phyloP scores from a whole-genome alignment of 495 filamentous ascomycete genomes.

The Bacidia rubella region DNA sequence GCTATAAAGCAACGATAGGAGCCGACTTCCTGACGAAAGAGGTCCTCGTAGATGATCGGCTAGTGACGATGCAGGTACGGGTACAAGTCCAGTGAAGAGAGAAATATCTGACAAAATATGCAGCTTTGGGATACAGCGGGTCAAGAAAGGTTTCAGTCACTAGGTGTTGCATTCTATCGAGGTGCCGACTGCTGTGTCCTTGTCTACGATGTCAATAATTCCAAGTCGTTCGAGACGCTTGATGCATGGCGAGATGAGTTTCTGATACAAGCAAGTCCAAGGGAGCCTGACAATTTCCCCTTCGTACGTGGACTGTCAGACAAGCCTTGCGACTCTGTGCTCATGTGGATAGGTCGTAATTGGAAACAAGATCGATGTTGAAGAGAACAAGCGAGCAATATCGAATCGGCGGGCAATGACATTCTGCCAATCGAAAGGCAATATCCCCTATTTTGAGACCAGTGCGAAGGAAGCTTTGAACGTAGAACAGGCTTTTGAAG shows the following conservation, averaged over 20 bases:
- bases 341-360: conserved; percentile 57
- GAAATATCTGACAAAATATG: neutral
- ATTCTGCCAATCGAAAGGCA: conserved; percentile 94
- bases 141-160: conserved; percentile 93
- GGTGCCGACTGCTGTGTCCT: conserved; percentile 98
- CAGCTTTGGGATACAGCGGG: conserved; percentile 98
- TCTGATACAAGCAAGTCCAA: conserved; percentile 88
- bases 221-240: conserved; percentile 95
- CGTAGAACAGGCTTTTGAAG: conserved; percentile 97
- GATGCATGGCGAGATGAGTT: conserved; percentile 99
- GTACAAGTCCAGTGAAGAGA: neutral
- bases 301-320: conserved; percentile 56
- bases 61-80: conserved; percentile 95
- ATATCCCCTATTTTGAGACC: conserved; percentile 97
- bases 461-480: conserved; percentile 98
- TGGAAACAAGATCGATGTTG: conserved; percentile 98
- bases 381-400: conserved; percentile 94
- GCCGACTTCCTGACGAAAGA: conserved; percentile 98
- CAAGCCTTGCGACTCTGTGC: neutral
- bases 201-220: conserved; percentile 97
- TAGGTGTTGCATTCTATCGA: conserved; percentile 96
- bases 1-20: conserved; percentile 98
- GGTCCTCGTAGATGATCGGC: conserved; percentile 89
- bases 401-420: conserved; percentile 90
- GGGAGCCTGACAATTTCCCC: conserved; percentile 94